Evolutionary conservation across 2,329 filamentous ascomycete genomes (phyloP).

Genomic region (Ilyonectria robusta): DNA sequence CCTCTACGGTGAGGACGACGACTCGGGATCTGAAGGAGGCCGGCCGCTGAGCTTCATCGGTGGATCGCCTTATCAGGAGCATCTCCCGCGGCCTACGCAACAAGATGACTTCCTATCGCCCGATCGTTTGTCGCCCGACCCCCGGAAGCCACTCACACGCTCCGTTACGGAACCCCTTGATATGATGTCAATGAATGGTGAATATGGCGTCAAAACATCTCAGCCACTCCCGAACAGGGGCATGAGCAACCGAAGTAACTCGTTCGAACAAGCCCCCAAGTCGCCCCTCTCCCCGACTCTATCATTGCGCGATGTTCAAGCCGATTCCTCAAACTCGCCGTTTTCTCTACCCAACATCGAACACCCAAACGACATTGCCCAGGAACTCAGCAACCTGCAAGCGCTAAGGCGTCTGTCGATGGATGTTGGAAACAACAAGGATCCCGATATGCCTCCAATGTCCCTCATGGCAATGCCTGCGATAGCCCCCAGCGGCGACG

Average conservation of each 20-base stretch:
- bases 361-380: constrained; percentile 88
- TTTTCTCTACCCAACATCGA: constrained; percentile 93
- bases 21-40: constrained; percentile 68
- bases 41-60: constrained; percentile 83
- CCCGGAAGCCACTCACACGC: constrained; percentile 59
- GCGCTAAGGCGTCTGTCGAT: constrained; percentile 94
- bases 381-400: constrained; percentile 93
- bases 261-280: constrained; percentile 58
- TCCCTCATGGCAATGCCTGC: constrained; percentile 79
- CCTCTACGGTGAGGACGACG: constrained; percentile 85
- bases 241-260: constrained; percentile 58
- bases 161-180: constrained; percentile 61
- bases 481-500: constrained; percentile 78
- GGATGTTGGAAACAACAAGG: constrained; percentile 83
- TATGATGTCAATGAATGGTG: constrained; percentile 49
- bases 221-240: constrained; percentile 59
- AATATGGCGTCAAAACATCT: constrained; percentile 58
- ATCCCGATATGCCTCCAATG: constrained; percentile 82
- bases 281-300: constrained; percentile 67
- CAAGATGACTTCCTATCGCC: constrained; percentile 38
- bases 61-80: constrained; percentile 68
- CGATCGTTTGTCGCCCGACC: constrained; percentile 52
- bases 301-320: constrained; percentile 68
- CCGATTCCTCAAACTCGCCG: constrained; percentile 73
- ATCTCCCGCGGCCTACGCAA: constrained; percentile 56